Percentiles rank a stretch among this genome's conserved stretches.
Evolutionary conservation across 1,284 basidiomycete species (phyloP).

Genomic region (Termitomyces sp.): DNA sequence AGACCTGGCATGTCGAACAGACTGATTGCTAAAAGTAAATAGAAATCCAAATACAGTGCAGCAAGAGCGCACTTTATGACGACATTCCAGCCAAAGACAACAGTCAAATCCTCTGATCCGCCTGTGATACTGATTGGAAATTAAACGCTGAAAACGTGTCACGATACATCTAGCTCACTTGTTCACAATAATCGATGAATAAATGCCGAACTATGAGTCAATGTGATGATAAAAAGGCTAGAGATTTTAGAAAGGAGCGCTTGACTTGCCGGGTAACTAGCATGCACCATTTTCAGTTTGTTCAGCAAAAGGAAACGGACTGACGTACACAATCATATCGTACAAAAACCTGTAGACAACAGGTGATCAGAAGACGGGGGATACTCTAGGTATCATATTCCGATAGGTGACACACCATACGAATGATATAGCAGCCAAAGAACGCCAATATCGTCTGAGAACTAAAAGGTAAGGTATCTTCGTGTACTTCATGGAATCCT

Average conservation of each 20-base stretch:
- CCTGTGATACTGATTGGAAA: constrained; percentile 52
- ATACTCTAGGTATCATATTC: not conserved
- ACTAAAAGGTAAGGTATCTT: constrained; percentile 78
- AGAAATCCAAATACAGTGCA: not conserved
- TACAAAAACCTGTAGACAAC: constrained; percentile 65
- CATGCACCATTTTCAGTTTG: not conserved
- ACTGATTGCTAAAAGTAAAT: constrained; percentile 29
- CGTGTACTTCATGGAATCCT: constrained; percentile 71
- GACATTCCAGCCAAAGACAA: constrained; percentile 74
- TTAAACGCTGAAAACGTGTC: not conserved
- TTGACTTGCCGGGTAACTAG: constrained; percentile 52
- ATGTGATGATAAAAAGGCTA: not conserved
- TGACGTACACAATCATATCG: constrained; percentile 68
- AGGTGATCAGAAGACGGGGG: not conserved
- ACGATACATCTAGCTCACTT: constrained; percentile 33
- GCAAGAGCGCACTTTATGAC: constrained; percentile 59
- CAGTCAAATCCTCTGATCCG: constrained; percentile 38
- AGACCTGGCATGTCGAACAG: constrained; percentile 67
- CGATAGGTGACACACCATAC: constrained; percentile 48
- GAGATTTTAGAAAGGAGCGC: not conserved
- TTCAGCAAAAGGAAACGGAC: not conserved
- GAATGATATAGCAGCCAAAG: constrained; percentile 63
- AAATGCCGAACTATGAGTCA: constrained; percentile 69
- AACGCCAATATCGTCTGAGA: constrained; percentile 75
- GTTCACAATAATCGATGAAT: constrained; percentile 72